Base-by-base conservation (phyloP, 208 protist genomes). In the Trypanosoma cruzi region DNA sequence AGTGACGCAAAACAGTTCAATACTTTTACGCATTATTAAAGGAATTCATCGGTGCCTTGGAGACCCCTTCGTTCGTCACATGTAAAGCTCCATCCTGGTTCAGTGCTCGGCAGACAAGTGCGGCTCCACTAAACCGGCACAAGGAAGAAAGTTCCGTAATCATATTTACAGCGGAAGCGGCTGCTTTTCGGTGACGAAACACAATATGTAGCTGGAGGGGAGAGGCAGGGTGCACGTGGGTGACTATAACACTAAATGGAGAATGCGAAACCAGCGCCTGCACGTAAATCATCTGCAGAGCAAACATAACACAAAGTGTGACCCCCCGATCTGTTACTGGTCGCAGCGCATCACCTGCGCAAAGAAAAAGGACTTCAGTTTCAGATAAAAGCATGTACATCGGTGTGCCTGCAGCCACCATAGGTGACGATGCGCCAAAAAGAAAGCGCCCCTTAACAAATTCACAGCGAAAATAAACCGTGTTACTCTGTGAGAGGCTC, bases 231-330 rank as follows among this genome's bases (percentile, higher is more conserved):
- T 78, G 64, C 48, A 74, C 68, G 63, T 82, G 75, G 3, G 74
- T 74, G 11, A 90, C 29, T 5, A 88, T 56, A 6, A 83, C 75
- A 29, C 82, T 77, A 57, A 86, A 91, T 13, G 74, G 60, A 56
- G 54, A 2, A 50, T 62, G 29, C 62, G 60, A 64, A 10, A 64
- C 28, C 3, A 60, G 58, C 5, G 77, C 72, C 6, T 64, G 68
- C 11, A 84, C 68, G 32, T 82, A 91, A 46, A 77, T 75, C 18
- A 81, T 46, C 44, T 86, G 76, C 4, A 86, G 62, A 26, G 79
- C 68, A 28, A 86, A 61, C 18, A 88, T 44, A 1, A 90, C 79
- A 16, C 52, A 64, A 14, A 31, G 59, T 0, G n/a, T 31, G 29
- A 40, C 29, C 0, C 11, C 36, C 5, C 36, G 46, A 31, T 13